Evolutionary conservation across 2,329 filamentous ascomycete species (phyloP).

Genomic region (Lithohypha guttulata): DNA sequence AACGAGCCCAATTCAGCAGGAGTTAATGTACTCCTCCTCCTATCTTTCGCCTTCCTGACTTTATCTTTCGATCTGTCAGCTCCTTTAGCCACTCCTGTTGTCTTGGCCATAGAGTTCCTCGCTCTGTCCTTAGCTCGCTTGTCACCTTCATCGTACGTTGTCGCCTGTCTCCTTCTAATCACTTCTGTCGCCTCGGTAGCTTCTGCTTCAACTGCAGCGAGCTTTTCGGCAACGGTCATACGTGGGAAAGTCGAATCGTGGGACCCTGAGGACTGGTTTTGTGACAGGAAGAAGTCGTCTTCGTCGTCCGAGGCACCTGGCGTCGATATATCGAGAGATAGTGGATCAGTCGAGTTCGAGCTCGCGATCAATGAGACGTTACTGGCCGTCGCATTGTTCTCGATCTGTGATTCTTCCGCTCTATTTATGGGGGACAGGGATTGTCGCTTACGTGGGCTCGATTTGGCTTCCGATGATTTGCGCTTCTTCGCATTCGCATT

Average conservation of each 20-base stretch:
- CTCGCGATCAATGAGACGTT: conserved; percentile 14
- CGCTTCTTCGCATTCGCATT: conserved; percentile 11
- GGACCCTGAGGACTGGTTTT: conserved; percentile 13
- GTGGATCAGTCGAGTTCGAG: conserved; percentile 22
- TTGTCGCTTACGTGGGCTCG: conserved; percentile 7
- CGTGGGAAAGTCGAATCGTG: conserved; percentile 16
- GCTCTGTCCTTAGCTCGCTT: conserved; percentile 28
- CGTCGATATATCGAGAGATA: conserved; percentile 17
- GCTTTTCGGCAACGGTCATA: conserved; percentile 33
- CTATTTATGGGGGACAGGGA: conserved; percentile 7
- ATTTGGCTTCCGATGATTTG: not conserved
- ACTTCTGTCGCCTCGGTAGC: conserved; percentile 29
- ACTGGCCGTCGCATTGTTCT: conserved; percentile 8
- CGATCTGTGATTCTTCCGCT: not conserved
- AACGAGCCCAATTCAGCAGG: conserved; percentile 31
- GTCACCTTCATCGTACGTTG: conserved; percentile 11
- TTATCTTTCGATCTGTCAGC: conserved; percentile 14
- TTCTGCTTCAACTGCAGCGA: conserved; percentile 34
- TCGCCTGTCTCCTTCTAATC: not conserved
- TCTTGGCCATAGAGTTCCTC: conserved; percentile 26
- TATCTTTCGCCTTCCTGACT: conserved; percentile 12
- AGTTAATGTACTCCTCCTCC: conserved; percentile 35
- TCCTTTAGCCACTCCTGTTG: conserved; percentile 8
- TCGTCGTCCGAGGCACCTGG: conserved; percentile 23
- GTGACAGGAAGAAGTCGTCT: conserved; percentile 16